phyloP scores from a whole-genome alignment of 2,329 filamentous ascomycete genomes.

The Sporothrix protearum region DNA sequence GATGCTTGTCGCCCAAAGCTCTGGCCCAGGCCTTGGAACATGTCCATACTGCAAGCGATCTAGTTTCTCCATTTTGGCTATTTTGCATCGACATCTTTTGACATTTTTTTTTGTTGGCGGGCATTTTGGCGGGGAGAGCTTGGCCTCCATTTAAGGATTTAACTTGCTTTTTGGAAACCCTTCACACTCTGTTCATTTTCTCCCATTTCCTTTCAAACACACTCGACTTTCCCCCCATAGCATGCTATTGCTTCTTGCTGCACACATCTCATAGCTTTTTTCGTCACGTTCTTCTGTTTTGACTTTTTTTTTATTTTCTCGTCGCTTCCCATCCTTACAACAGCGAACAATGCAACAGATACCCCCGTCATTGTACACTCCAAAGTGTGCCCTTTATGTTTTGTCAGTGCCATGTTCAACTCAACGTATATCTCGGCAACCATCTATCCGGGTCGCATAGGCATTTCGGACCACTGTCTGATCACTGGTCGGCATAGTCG shows the following conservation, averaged over 20 bases:
- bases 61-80: not conserved
- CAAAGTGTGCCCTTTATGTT: not conserved
- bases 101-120: too few species aligned
- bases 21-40: not conserved
- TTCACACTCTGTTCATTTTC: not conserved
- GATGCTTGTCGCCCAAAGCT: not conserved
- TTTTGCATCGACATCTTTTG: not conserved
- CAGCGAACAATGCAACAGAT: constrained; percentile 11
- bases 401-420: too few species aligned
- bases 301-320: not conserved
- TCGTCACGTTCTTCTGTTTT: not conserved
- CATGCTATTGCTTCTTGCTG: not conserved
- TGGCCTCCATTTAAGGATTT: not conserved
- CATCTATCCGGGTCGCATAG: too few species aligned
- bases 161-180: not conserved
- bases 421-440: too few species aligned
- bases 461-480: too few species aligned
- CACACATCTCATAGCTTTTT: not conserved
- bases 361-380: not conserved
- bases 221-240: not conserved
- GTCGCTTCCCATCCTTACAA: not conserved
- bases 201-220: not conserved
- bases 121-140: not conserved
- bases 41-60: not conserved
- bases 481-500: too few species aligned